Evolutionary conservation across 768 basidiomycete genomes (phyloP).

Genomic region (Tulasnella sp.): DNA sequence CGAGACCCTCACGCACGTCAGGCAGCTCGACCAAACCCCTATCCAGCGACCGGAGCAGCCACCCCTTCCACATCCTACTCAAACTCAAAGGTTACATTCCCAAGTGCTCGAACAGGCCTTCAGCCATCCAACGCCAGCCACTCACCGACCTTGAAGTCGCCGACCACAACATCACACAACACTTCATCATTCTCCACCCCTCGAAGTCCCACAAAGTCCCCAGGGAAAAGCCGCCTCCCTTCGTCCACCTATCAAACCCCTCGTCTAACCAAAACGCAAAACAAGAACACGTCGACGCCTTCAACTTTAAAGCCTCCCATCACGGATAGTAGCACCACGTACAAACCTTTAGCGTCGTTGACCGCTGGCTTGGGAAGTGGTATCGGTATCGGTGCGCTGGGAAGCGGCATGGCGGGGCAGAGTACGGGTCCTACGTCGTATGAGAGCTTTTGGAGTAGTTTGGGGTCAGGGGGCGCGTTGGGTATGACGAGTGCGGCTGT

Average conservation of each 20-base stretch:
- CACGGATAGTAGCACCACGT: background rate
- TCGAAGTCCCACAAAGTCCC: background rate
- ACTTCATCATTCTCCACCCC: too few species aligned
- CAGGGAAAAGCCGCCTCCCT: background rate
- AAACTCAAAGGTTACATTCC: background rate
- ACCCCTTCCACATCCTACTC: background rate
- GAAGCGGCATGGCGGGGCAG: background rate
- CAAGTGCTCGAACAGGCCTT: background rate
- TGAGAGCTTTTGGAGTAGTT: slow-evolving; percentile 8
- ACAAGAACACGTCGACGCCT: background rate
- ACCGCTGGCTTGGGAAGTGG: background rate
- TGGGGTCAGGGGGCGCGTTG: background rate
- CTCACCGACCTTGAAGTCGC: background rate
- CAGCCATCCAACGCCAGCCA: background rate
- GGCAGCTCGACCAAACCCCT: background rate
- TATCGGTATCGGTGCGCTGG: background rate
- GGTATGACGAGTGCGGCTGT: too few species aligned
- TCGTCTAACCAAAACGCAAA: background rate
- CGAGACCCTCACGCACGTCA: background rate
- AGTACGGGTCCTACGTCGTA: slow-evolving; percentile 2
- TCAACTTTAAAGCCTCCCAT: background rate
- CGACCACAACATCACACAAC: background rate
- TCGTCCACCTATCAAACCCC: background rate
- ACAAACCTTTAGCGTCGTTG: background rate
- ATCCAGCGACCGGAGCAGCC: background rate